These are phyloP conservation scores for Wickerhamomyces xylosicus DNA, from an alignment of 805 yeast genomes.

Conservation along the genomic window DNA sequence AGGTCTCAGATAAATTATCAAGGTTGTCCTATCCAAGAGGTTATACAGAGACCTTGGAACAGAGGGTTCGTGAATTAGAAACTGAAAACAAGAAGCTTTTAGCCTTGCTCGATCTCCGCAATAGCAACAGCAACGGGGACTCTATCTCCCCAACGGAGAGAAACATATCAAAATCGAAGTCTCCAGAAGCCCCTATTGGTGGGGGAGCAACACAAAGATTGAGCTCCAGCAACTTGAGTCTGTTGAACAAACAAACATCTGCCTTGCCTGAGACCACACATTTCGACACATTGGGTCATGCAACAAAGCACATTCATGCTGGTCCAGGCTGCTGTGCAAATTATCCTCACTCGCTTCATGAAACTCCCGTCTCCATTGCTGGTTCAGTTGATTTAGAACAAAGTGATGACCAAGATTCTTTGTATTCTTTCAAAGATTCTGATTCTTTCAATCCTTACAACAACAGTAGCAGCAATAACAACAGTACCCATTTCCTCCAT, in stretches of 20 bases:
- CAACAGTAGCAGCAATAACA: not conserved
- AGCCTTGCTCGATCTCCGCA: slow-evolving; percentile 53
- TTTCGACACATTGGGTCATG: slow-evolving; percentile 8
- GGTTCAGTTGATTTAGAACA: slow-evolving; percentile 42
- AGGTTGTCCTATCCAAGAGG: slow-evolving; percentile 87
- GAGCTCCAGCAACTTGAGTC: slow-evolving; percentile 24
- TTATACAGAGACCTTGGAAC: slow-evolving; percentile 83
- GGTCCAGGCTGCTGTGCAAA: slow-evolving; percentile 50
- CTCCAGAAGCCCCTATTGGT: not conserved
- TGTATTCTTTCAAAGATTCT: slow-evolving; percentile 12
- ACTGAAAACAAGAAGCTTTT: slow-evolving; percentile 64
- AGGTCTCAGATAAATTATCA: slow-evolving; percentile 77
- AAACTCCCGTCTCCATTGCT: slow-evolving; percentile 53
- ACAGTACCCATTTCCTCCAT: slow-evolving; percentile 3
- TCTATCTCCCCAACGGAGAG: slow-evolving; percentile 14
- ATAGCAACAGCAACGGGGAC: slow-evolving; percentile 27
- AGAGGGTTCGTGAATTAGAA: slow-evolving; percentile 77
- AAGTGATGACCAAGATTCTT: slow-evolving; percentile 34
- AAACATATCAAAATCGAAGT: not conserved
- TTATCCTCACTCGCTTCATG: slow-evolving; percentile 44
- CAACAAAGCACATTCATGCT: slow-evolving; percentile 26
- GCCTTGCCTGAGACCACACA: slow-evolving; percentile 5
- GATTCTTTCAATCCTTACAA: not conserved
- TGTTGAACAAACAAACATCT: slow-evolving; percentile 18
- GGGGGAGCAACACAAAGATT: slow-evolving; percentile 10